phyloP scores from a whole-genome alignment of 306 rosid genomes.

The Pterocarpus santalinus region DNA sequence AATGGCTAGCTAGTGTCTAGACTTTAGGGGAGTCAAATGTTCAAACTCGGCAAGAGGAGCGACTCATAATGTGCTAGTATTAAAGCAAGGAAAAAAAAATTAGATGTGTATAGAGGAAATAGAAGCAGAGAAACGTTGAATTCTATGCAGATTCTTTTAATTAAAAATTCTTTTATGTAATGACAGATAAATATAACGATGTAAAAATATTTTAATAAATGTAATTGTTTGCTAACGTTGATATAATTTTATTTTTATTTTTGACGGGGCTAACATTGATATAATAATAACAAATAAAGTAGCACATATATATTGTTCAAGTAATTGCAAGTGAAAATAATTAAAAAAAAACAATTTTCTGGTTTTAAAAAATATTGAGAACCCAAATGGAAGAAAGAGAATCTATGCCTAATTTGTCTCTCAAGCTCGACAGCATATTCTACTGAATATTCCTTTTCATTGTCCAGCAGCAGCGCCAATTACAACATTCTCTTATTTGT shows the following conservation, averaged over 20 bases:
- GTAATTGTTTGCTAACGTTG: neutral
- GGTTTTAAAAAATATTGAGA: neutral
- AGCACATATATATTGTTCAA: no score
- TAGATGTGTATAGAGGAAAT: neutral
- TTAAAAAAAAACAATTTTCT: no score
- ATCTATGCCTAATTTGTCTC: neutral
- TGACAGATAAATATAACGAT: neutral
- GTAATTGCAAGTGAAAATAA: neutral
- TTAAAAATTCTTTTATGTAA: neutral
- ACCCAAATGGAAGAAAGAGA: neutral
- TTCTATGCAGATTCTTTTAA: neutral
- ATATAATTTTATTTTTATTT: no score
- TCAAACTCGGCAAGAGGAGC: neutral
- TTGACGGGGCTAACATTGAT: no score
- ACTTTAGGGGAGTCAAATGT: conserved; percentile 28
- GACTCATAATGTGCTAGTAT: neutral
- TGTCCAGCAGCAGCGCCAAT: neutral
- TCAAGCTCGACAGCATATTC: neutral
- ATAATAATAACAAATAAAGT: no score
- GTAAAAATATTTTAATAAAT: neutral
- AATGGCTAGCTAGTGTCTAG: no score
- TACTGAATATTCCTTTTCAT: neutral
- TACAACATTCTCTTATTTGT: neutral
- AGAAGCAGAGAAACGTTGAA: neutral
- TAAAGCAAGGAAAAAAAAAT: neutral